These are phyloP conservation scores for Cyclocybe cylindracea DNA, from an alignment of 768 basidiomycete species.

Conservation along the genomic window DNA sequence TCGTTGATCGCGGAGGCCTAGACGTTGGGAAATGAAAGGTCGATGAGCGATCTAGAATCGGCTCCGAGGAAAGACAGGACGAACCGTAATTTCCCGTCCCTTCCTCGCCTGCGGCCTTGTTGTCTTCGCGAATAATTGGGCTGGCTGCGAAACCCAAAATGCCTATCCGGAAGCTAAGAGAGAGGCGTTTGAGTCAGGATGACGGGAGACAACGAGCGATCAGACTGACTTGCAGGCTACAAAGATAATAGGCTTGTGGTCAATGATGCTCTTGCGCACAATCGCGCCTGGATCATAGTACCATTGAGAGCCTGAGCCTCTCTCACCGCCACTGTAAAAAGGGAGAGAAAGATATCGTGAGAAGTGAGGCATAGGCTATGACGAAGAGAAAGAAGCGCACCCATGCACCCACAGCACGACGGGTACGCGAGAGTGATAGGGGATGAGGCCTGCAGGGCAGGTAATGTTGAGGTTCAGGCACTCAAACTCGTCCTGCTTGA, in stretches of 20 bases:
- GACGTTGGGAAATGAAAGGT: not conserved
- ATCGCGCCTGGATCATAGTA: conserved; percentile 73
- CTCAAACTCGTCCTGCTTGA: conserved; percentile 74
- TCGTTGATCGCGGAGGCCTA: conserved; percentile 67
- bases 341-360: conserved; percentile 5
- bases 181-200: conserved; percentile 1
- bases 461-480: conserved; percentile 83
- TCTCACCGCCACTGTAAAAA: conserved; percentile 60
- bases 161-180: conserved; percentile 69
- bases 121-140: conserved; percentile 66
- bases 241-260: conserved; percentile 66
- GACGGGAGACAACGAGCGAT: not conserved
- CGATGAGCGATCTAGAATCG: conserved; percentile 1
- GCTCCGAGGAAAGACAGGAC: conserved; percentile 15
- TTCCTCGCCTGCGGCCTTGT: conserved; percentile 60
- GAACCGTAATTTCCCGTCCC: conserved; percentile 80
- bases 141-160: conserved; percentile 77
- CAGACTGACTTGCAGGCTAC: conserved; percentile 73
- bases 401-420: conserved; percentile 91
- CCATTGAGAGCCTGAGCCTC: conserved; percentile 78
- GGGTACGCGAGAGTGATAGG: conserved; percentile 53
- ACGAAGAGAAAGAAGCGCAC: conserved; percentile 37
- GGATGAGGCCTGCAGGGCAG: conserved; percentile 58
- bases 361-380: conserved; percentile 1
- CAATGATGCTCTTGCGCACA: conserved; percentile 64